These are phyloP conservation scores for Ceratobasidium sp. DNA, from an alignment of 1,284 basidiomycete species.

Conservation along the genomic window DNA sequence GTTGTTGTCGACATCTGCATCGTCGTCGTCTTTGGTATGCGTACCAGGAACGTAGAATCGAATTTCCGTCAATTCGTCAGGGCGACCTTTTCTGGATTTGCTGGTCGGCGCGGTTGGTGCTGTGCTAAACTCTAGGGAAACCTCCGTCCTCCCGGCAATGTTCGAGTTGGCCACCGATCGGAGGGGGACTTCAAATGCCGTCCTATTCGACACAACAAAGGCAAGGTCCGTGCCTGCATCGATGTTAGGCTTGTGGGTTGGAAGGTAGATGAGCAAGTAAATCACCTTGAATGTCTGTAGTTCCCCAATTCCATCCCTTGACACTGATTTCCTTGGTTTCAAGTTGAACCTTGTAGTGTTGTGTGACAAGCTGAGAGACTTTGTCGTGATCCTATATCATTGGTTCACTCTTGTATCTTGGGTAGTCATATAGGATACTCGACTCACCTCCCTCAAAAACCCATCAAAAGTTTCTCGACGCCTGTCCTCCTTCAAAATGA, in stretches of 20 bases:
- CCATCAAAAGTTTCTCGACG: constrained; percentile 89
- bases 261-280: constrained; percentile 38
- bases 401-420: constrained; percentile 17
- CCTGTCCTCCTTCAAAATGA: constrained; percentile 82
- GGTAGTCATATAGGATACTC: not conserved
- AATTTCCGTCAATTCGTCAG: constrained; percentile 96
- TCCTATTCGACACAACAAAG: constrained; percentile 92
- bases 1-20: constrained; percentile 73
- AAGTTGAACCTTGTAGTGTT: constrained; percentile 87
- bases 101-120: constrained; percentile 59
- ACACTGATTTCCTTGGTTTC: constrained; percentile 90
- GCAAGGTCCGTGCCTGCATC: constrained; percentile 85
- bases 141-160: constrained; percentile 97
- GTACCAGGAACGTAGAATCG: constrained; percentile 96
- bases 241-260: constrained; percentile 12
- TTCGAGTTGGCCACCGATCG: constrained; percentile 94
- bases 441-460: constrained; percentile 87
- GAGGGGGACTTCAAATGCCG: constrained; percentile 93
- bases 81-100: constrained; percentile 62
- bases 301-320: constrained; percentile 99
- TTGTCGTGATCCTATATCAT: constrained; percentile 82
- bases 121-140: constrained; percentile 92
- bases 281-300: constrained; percentile 92
- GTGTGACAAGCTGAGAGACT: constrained; percentile 80
- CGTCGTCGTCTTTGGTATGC: constrained; percentile 72